These are phyloP conservation scores for Trichoderma orchidacearum DNA, from an alignment of 495 filamentous ascomycete genomes.

Conservation along the genomic window DNA sequence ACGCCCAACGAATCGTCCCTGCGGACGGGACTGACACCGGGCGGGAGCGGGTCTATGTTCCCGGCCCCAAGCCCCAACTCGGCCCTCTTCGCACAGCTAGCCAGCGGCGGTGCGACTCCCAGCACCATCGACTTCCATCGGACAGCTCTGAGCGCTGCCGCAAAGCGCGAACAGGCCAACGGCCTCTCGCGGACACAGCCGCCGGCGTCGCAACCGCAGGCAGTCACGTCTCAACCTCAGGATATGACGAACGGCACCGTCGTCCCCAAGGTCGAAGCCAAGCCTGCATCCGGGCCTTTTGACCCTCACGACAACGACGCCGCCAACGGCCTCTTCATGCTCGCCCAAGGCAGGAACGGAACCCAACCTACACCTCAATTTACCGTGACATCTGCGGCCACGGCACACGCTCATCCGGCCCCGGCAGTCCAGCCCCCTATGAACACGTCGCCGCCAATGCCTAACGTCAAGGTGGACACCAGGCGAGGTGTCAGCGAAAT, in stretches of 20 bases:
- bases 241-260: slow-evolving; percentile 26
- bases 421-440: slow-evolving; percentile 19
- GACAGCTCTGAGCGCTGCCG: slow-evolving; percentile 73
- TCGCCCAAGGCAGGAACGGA: slow-evolving; percentile 59
- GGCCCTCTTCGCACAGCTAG: slow-evolving; percentile 62
- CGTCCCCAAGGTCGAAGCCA: slow-evolving; percentile 26
- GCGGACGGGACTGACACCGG: slow-evolving; percentile 82
- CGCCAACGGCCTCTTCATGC: slow-evolving; percentile 84
- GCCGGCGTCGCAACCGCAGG: slow-evolving; percentile 35
- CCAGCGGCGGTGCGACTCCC: slow-evolving; percentile 73
- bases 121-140: slow-evolving; percentile 89
- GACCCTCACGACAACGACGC: slow-evolving; percentile 88
- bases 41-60: slow-evolving; percentile 96
- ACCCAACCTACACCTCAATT: slow-evolving; percentile 15
- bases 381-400: slow-evolving; percentile 6
- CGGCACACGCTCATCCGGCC: slow-evolving; percentile 21
- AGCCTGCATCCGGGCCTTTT: slow-evolving; percentile 44
- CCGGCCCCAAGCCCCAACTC: slow-evolving; percentile 81
- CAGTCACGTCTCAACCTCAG: slow-evolving; percentile 33
- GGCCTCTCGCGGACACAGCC: slow-evolving; percentile 29
- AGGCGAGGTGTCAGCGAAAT: slow-evolving; percentile 50
- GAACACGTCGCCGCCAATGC: slow-evolving; percentile 38
- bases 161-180: slow-evolving; percentile 38
- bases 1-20: slow-evolving; percentile 96
- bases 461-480: slow-evolving; percentile 26